phyloP scores from a whole-genome alignment of 345 rosid genomes.

The Rubroshorea leprosula region DNA sequence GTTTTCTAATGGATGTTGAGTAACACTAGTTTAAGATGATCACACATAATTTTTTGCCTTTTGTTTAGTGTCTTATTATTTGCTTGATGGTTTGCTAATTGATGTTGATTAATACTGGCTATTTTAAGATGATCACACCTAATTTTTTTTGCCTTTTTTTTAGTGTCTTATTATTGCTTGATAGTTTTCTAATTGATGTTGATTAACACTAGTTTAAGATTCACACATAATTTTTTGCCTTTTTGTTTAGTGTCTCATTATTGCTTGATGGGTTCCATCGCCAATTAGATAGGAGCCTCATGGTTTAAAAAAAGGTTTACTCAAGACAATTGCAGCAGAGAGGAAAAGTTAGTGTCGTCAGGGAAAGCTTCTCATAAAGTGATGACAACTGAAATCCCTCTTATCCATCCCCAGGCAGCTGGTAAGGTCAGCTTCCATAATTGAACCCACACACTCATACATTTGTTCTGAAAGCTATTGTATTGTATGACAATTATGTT shows the following conservation, averaged over 20 bases:
- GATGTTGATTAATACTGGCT: conserved; percentile 18
- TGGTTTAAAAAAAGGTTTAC: background rate
- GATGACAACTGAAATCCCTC: background rate
- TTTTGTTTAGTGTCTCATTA: background rate
- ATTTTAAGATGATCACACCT: background rate
- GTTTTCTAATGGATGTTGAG: conserved; percentile 13
- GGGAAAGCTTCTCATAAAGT: background rate
- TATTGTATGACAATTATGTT: no score
- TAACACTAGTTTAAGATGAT: conserved; percentile 7
- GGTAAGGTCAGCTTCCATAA: no score
- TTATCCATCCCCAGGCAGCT: background rate
- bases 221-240: background rate
- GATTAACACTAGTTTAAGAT: conserved; percentile 11
- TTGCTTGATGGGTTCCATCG: no score
- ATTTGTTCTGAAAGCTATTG: no score
- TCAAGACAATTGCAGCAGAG: background rate
- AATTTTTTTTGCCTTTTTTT: no score
- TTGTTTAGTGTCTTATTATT: background rate
- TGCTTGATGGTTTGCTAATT: conserved; percentile 1
- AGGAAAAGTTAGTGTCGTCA: background rate
- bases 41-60: background rate
- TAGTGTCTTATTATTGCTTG: background rate
- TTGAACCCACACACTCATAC: no score
- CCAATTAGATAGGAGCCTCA: background rate
- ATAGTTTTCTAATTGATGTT: conserved; percentile 12